Evolutionary conservation across 306 rosid genomes (phyloP), one percentile per base, ranked within the genome.

Genomic region (Myrica gale): DNA sequence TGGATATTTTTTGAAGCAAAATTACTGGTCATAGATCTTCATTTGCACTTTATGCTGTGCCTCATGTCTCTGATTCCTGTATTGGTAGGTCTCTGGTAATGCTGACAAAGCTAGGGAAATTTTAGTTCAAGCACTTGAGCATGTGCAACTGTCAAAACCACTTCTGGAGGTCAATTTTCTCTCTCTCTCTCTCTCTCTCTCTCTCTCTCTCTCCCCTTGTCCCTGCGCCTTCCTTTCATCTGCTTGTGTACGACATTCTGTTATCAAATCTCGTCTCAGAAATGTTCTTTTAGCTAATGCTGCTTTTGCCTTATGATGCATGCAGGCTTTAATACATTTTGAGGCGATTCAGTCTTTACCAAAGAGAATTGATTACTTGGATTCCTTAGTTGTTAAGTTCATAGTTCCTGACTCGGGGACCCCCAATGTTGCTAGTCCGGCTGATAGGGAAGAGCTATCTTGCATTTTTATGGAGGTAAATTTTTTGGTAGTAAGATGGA

Each of bases 401-500:
- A 76, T 96, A 76, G 87, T 76, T 71, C 96, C 99, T 37, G 88
- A 74, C 74, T 43, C 86, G 41, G 99, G 92, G 83, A 92, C 45
- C 75, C 69, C 83, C 74, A 76, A 68, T 48, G 78, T 76, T 71
- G 86, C 89, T 0, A 92, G 89, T 77, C 84, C 96, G 67, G 62
- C 82, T 7, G 96, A 92, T 58, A 92, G 97, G 73, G 99, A 96
- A 74, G 98, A 92, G 77, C 83, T 96, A 69, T 96, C 99, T 55
- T 81, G 89, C 87, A 96, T 96, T 63, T 96, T 80, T 84, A 80
- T 96, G 80, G 99, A 96, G 97, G 99, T 90, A 82, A 51, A 54
- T 63, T 48, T 17, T 26, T 32, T 60, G 12, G 67, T 41, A 60
- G 43, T 26, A 19, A 56, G 37, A 32, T 32, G 37, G 37, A 32